Evolutionary conservation across 2,329 filamentous ascomycete genomes (phyloP).

Genomic region (Neonectria neomacrospora): DNA sequence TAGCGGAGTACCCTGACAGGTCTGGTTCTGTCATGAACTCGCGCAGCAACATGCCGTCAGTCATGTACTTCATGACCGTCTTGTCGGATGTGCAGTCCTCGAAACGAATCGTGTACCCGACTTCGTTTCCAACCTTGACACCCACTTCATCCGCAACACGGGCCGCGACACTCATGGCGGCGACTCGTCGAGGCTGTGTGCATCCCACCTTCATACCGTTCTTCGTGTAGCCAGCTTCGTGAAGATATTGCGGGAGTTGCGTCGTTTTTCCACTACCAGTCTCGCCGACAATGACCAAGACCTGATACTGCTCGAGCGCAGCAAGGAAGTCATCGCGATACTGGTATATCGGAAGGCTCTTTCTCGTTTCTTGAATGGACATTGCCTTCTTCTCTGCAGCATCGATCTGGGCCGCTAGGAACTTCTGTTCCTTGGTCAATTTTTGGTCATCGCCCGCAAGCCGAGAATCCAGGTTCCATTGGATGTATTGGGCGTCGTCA

Average conservation of each 20-base stretch:
- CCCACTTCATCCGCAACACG: slow-evolving; percentile 96
- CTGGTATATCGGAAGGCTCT: slow-evolving; percentile 88
- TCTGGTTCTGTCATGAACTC: slow-evolving; percentile 92
- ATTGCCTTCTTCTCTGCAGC: slow-evolving; percentile 89
- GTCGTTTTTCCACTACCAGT: slow-evolving; percentile 97
- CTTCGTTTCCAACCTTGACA: slow-evolving; percentile 88
- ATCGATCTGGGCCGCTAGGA: slow-evolving; percentile 83
- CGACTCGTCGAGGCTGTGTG: slow-evolving; percentile 93
- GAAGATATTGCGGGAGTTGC: slow-evolving; percentile 91
- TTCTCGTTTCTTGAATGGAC: slow-evolving; percentile 90
- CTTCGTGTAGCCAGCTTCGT: slow-evolving; percentile 91
- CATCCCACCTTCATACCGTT: slow-evolving; percentile 87
- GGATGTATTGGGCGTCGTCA: slow-evolving; percentile 88
- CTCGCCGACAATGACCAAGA: slow-evolving; percentile 92
- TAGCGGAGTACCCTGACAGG: slow-evolving; percentile 80
- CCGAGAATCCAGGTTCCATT: slow-evolving; percentile 81
- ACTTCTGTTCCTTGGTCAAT: slow-evolving; percentile 81
- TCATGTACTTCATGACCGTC: slow-evolving; percentile 95
- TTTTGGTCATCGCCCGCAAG: slow-evolving; percentile 77
- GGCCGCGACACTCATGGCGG: slow-evolving; percentile 96
- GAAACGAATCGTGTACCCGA: slow-evolving; percentile 95
- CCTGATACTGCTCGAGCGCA: slow-evolving; percentile 87
- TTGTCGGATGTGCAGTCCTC: slow-evolving; percentile 93
- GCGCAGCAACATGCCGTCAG: slow-evolving; percentile 92
- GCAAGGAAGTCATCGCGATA: slow-evolving; percentile 87